Evolutionary conservation across 352 stramenopile genomes (phyloP), one percentile per base, ranked within the genome.

Genomic region (Pythium monospermum): DNA sequence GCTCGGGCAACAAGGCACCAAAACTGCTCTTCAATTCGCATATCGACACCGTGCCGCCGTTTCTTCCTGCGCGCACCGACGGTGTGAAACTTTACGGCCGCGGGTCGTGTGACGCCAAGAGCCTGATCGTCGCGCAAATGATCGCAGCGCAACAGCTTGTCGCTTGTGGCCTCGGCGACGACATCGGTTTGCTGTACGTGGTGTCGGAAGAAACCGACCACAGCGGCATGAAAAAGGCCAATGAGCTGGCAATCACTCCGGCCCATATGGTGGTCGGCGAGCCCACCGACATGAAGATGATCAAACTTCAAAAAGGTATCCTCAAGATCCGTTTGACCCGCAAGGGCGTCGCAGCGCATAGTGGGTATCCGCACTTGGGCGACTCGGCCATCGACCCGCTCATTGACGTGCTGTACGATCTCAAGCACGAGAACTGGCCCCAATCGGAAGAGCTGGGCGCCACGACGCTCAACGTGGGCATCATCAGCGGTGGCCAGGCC

Each of bases 121-220:
- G 83, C 32, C 56, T 93, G 45, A 69, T 94, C 43, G 82, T 83
- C 19, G 80, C 77, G 7, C 83, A 94, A 57, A 86, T 94, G 73
- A 71, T 89, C 28, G 83, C 83, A 18, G 72, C 83, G 1, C 74
- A 91, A 53, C 76, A 71, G 22, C 60, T 94, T 13, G 70, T 71
- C 7, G 73, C 85, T 21, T 68, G 58, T 23, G 83, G 83, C 1
- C 59, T 70, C 53, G 71, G 60, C 8, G 56, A 82, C 3, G 81
- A 92, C 27, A 73, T 93, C 19, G 77, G 75, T 1, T 50, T 93
- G 49, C 59, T 94, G 13, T 94, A 90, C 57, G 83, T 94, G 13
- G 83, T 94, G 7, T 94, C 83, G 3, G 83, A 94, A 55, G 83
- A 94, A 61, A 94, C 83, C 0, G 83, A 94, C 36, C 83, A 94